These are phyloP conservation scores for Fonsecaea multimorphosa DNA, from an alignment of 2,329 filamentous ascomycete species.

Conservation along the genomic window DNA sequence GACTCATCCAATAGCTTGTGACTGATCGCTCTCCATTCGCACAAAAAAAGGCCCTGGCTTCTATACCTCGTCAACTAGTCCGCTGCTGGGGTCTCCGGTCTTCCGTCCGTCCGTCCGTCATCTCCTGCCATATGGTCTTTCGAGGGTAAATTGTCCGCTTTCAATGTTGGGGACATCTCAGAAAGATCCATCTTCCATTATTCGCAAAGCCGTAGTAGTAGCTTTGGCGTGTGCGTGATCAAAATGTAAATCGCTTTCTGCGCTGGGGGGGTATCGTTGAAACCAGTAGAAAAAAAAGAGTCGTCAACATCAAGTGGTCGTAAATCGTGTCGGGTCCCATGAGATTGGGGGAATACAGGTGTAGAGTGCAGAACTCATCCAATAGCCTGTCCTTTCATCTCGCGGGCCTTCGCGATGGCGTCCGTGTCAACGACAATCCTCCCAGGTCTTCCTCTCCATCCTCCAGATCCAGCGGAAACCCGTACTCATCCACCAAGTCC, in stretches of 20 bases:
- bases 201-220: constrained; percentile 9
- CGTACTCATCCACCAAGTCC: constrained; percentile 36
- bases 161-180: constrained; percentile 20
- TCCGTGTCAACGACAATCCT: constrained; percentile 37
- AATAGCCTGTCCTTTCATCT: constrained; percentile 27
- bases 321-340: constrained; percentile 11
- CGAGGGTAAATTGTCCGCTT: constrained; percentile 15
- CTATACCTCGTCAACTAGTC: constrained; percentile 7
- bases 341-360: constrained; percentile 14
- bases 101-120: constrained; percentile 6
- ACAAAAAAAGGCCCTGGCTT: background rate
- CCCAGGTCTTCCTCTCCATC: constrained; percentile 37
- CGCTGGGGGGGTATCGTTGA: constrained; percentile 10
- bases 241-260: too few species aligned
- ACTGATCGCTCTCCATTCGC: constrained; percentile 2
- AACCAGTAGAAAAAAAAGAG: constrained; percentile 18
- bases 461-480: constrained; percentile 37
- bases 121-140: constrained; percentile 8
- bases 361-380: constrained; percentile 24
- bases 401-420: constrained; percentile 32
- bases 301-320: constrained; percentile 16
- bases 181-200: constrained; percentile 16
- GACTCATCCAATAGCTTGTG: constrained; percentile 23
- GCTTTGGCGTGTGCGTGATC: constrained; percentile 3
- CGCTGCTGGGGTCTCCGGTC: background rate